phyloP scores from a whole-genome alignment of 257 asterid genomes.

The Scutellaria minor region DNA sequence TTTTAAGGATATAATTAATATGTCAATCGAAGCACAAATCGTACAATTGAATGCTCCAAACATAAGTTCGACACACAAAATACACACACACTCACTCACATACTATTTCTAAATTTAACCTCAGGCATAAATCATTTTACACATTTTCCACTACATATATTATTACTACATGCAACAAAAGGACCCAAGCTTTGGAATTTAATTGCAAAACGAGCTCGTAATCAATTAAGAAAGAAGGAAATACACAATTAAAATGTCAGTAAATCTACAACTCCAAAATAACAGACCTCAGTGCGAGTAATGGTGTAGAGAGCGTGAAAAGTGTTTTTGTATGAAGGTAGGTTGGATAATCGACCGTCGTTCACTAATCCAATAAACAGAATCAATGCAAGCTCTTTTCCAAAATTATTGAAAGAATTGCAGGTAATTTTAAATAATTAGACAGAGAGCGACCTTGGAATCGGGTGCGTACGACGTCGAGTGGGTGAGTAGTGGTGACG shows the following conservation, averaged over 20 bases:
- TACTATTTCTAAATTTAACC: neutral
- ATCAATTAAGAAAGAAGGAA: neutral
- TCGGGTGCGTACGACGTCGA: slow-evolving; percentile 95
- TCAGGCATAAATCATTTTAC: slow-evolving; percentile 9
- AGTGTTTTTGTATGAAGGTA: slow-evolving; percentile 80
- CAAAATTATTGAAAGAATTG: slow-evolving; percentile 12
- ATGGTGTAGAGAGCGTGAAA: slow-evolving; percentile 88
- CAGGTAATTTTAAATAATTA: slow-evolving; percentile 6
- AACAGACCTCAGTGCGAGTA: slow-evolving; percentile 85
- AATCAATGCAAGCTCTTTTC: slow-evolving; percentile 17
- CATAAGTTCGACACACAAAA: neutral
- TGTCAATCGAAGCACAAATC: slow-evolving; percentile 21
- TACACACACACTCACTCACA: neutral
- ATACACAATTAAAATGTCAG: neutral
- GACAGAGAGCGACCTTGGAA: slow-evolving; percentile 67
- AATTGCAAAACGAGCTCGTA: slow-evolving; percentile 6
- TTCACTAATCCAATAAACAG: slow-evolving; percentile 51
- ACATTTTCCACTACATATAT: too few species aligned
- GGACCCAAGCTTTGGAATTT: neutral
- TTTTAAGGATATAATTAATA: neutral
- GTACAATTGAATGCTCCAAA: neutral
- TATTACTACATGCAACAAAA: neutral
- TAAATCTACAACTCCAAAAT: slow-evolving; percentile 19
- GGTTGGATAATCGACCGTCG: slow-evolving; percentile 68
- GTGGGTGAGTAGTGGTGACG: slow-evolving; percentile 82